Conservation (phyloP, 257 asterid genomes). For the Oldenlandia corymbosa region DNA sequence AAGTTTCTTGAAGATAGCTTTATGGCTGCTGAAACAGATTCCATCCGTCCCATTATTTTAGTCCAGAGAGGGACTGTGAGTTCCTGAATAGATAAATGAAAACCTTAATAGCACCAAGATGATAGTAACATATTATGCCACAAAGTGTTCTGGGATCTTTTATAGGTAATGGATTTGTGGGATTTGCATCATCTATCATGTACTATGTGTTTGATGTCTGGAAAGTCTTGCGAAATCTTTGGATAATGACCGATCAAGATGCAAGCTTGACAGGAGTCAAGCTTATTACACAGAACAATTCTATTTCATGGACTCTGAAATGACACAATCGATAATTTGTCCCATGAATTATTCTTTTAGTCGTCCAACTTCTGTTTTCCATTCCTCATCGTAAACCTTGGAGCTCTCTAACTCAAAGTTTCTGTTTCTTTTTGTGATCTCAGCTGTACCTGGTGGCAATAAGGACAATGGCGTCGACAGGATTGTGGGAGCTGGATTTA, state of each 20-base stretch:
- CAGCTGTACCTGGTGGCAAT: constrained; percentile 30
- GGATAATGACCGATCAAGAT: not conserved
- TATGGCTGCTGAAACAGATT: not conserved
- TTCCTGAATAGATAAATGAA: not conserved
- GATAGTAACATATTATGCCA: no score
- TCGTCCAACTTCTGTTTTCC: not conserved
- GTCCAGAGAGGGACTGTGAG: not conserved
- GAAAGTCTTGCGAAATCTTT: not conserved
- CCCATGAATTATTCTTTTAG: not conserved
- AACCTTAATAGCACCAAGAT: not conserved
- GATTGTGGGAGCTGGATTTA: constrained; percentile 36
- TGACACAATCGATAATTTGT: not conserved
- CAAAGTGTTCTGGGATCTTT: not conserved
- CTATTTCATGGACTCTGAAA: no score
- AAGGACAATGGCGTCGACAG: constrained; percentile 27
- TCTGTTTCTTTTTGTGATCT: not conserved
- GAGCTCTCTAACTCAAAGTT: not conserved
- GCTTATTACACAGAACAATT: not conserved
- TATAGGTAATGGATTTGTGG: no score
- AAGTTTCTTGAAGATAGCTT: no score
- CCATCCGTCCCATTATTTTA: no score
- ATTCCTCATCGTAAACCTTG: not conserved
- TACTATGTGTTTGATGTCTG: not conserved
- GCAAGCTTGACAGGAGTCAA: not conserved
- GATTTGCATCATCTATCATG: not conserved